phyloP scores from a whole-genome alignment of 441 rosid genomes.

The Cnidoscolus chayamansa region DNA sequence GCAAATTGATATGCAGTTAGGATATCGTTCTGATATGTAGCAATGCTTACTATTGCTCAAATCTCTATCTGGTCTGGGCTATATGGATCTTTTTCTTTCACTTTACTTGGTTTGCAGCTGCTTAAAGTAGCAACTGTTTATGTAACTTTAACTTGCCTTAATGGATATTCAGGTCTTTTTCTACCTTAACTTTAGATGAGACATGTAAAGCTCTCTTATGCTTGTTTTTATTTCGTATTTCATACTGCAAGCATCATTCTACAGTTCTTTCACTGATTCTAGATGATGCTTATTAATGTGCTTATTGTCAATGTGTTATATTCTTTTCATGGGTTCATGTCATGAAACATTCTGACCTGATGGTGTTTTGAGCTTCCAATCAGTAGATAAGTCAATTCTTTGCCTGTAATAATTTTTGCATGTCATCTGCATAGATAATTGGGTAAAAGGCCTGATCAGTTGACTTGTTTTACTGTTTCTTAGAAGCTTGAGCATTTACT shows the following conservation, averaged over 20 bases:
- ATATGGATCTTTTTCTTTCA: background rate
- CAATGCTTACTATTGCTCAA: background rate
- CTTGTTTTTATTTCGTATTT: too few relatives aligned
- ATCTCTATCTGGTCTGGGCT: background rate
- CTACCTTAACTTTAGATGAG: background rate
- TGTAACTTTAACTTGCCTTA: background rate
- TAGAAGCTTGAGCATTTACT: slow-evolving; percentile 64
- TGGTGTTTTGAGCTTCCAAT: background rate
- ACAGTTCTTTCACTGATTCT: background rate
- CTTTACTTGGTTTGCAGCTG: background rate
- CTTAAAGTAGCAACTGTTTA: background rate
- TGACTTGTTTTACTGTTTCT: slow-evolving; percentile 18
- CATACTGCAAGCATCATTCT: background rate
- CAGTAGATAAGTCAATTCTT: background rate
- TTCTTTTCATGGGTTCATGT: background rate
- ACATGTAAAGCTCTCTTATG: background rate
- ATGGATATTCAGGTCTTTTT: slow-evolving; percentile 5
- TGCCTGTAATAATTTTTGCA: background rate
- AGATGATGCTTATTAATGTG: background rate
- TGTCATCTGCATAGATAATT: background rate
- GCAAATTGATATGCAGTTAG: background rate
- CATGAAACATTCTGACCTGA: background rate
- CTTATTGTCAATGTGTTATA: background rate
- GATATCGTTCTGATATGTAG: background rate
- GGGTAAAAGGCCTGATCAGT: background rate